Percentiles rank a stretch among this genome's conserved stretches.
These are phyloP conservation scores for Malus orientalis DNA, from an alignment of 306 rosid genomes.

Conservation along the genomic window DNA sequence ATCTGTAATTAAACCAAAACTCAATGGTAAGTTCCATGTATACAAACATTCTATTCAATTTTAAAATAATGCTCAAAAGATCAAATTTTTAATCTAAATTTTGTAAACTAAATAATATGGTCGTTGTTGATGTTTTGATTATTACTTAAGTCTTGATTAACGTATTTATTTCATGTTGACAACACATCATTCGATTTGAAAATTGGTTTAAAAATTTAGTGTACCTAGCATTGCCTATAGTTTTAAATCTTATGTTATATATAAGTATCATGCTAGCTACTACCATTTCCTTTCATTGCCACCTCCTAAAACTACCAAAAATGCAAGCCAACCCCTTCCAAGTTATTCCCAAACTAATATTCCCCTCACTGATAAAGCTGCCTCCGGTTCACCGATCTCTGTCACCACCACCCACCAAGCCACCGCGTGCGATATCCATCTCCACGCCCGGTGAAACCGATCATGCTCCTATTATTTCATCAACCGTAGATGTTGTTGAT, in stretches of 20 bases:
- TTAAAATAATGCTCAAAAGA: too few relatives aligned
- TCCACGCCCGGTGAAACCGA: slow-evolving; percentile 17
- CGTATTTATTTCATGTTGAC: too few relatives aligned
- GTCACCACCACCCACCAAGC: neutral
- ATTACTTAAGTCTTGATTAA: too few relatives aligned
- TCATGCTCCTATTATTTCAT: slow-evolving; percentile 2
- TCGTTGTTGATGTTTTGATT: too few relatives aligned
- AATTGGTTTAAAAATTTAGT: too few relatives aligned
- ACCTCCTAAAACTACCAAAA: slow-evolving; percentile 1
- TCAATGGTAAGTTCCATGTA: slow-evolving; percentile 6
- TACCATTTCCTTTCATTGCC: neutral
- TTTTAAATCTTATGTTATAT: neutral
- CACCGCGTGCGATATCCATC: slow-evolving; percentile 37
- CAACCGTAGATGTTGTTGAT: slow-evolving; percentile 23
- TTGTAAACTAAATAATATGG: too few relatives aligned
- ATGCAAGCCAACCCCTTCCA: slow-evolving; percentile 47
- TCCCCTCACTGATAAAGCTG: slow-evolving; percentile 30
- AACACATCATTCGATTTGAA: too few relatives aligned
- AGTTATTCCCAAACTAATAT: slow-evolving; percentile 14
- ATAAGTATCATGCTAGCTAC: neutral
- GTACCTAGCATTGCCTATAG: too few relatives aligned
- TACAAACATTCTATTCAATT: neutral
- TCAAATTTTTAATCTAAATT: too few relatives aligned
- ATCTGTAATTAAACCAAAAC: slow-evolving; percentile 25
- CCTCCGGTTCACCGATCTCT: slow-evolving; percentile 21